A percentile compares a stretch with the other conserved stretches of the same genome.
Conservation (phyloP, 2,329 filamentous ascomycete species). For the Botrytis fabae region DNA sequence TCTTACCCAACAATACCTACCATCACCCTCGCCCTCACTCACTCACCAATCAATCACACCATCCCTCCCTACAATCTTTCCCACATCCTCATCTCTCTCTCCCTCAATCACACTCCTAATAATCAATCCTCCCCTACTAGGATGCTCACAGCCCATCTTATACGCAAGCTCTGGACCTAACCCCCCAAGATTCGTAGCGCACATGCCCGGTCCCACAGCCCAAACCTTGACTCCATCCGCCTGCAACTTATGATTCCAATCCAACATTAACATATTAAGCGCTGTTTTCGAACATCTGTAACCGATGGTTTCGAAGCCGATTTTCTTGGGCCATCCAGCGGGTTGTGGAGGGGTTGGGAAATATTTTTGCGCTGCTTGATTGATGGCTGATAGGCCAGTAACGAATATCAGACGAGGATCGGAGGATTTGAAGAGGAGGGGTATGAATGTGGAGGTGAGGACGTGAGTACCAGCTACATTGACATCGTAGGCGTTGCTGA, state of each 20-base stretch:
- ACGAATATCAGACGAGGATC: conserved; percentile 51
- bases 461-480: conserved; percentile 40
- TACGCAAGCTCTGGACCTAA: conserved; percentile 25
- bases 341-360: conserved; percentile 31
- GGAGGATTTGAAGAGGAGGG: conserved; percentile 45
- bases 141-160: conserved; percentile 39
- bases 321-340: conserved; percentile 47
- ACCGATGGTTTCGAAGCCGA: conserved; percentile 33
- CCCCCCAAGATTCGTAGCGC: conserved; percentile 50
- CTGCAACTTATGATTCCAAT: conserved; percentile 47
- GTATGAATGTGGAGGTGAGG: conserved; percentile 40
- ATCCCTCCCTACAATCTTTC: conserved; percentile 40
- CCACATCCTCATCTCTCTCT: conserved; percentile 45
- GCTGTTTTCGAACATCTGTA: conserved; percentile 49
- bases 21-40: not conserved
- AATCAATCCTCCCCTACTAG: conserved; percentile 43
- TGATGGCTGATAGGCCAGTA: conserved; percentile 44
- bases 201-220: conserved; percentile 49
- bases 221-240: conserved; percentile 54
- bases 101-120: conserved; percentile 46
- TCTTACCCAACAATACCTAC: not conserved
- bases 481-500: conserved; percentile 37
- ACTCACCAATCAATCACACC: conserved; percentile 5
- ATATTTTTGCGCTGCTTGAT: conserved; percentile 35
- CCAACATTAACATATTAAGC: conserved; percentile 52